phyloP scores from a whole-genome alignment of 176 grass and related monocot genomes.

The Carex cristatella region DNA sequence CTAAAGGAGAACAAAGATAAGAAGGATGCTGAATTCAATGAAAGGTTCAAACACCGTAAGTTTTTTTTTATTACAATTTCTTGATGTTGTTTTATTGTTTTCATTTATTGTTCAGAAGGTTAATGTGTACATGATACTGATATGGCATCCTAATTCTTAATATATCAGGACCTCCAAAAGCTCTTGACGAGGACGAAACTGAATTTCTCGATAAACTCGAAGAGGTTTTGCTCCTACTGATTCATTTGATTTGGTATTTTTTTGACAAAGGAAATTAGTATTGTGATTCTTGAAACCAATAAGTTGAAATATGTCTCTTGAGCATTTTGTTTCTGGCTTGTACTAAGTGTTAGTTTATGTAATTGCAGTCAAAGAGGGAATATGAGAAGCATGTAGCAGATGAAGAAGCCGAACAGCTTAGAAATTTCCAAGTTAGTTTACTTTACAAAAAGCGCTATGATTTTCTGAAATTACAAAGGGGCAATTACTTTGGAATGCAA shows the following conservation, averaged over 20 bases:
- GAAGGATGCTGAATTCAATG: slow-evolving; percentile 97
- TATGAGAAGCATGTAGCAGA: slow-evolving; percentile 74
- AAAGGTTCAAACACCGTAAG: slow-evolving; percentile 95
- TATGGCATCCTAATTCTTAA: neutral
- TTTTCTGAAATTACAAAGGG: neutral
- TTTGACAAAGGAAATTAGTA: neutral
- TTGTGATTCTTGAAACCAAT: neutral
- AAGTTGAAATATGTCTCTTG: neutral
- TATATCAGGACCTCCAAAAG: slow-evolving; percentile 81
- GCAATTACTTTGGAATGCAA: neutral
- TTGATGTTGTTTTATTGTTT: slow-evolving; percentile 7
- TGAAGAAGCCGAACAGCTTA: slow-evolving; percentile 81
- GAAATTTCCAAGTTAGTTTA: slow-evolving; percentile 68
- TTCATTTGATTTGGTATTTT: neutral
- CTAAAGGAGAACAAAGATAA: slow-evolving; percentile 92
- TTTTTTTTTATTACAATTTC: neutral
- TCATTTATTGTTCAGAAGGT: neutral
- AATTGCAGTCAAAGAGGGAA: slow-evolving; percentile 64
- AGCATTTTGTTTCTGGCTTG: neutral
- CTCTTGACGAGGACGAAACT: slow-evolving; percentile 87
- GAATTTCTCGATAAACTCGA: slow-evolving; percentile 82
- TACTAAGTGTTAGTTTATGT: slow-evolving; percentile 11
- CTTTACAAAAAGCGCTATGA: neutral
- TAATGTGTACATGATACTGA: neutral
- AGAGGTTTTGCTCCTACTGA: slow-evolving; percentile 40